Base-by-base conservation (phyloP, 768 basidiomycete species). In the Leccinum longicurvipes region DNA sequence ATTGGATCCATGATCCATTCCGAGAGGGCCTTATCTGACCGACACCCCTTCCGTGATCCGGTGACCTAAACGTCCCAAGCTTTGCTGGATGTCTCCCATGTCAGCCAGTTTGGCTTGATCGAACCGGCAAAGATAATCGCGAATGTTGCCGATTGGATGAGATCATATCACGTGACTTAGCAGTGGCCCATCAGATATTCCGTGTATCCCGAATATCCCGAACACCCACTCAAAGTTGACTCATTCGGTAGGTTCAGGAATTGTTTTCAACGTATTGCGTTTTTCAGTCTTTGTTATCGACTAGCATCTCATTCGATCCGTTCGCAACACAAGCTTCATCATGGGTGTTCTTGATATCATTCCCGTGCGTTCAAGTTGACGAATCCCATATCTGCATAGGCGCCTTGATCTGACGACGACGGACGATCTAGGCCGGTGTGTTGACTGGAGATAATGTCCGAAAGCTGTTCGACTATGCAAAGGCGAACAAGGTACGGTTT, bases 401-500 rank as follows among this genome's bases (percentile, higher is more conserved):
- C 21, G 47, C 31, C 19, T 31, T 21, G 53, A 63, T 58, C 46
- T 55, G 27, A 57, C 44, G 47, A 23, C 6, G 19, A 44, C 42
- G 36, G 3, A 36, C 51, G 17, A 44, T 55, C 50, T 49, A 96
- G 94, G 80, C 93, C 72, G 96, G 96, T 61, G 96, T 99, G 59
- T 76, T 99, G 71, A 95, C 93, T 57, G 96, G 96, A 73, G 90
- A 95, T 63, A 84, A 98, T 72, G 90, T 93, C 65, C 86, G 93
- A 75, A 95, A 94, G 74, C 76, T 99, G 69, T 96, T 98, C 72
- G 86, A 96, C 64, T 97, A 96, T 72, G 96, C 95, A 45, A 89
- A 88, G 66, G 83, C 86, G 65, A 70, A 98, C 73, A 78, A 94
- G 80, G 96, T 93, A 60, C 80, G 64, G 39, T 53, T 25, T 17